Percentiles rank a stretch among this genome's conserved stretches.
Conservation (phyloP, 345 rosid species). For the Adansonia digitata region DNA sequence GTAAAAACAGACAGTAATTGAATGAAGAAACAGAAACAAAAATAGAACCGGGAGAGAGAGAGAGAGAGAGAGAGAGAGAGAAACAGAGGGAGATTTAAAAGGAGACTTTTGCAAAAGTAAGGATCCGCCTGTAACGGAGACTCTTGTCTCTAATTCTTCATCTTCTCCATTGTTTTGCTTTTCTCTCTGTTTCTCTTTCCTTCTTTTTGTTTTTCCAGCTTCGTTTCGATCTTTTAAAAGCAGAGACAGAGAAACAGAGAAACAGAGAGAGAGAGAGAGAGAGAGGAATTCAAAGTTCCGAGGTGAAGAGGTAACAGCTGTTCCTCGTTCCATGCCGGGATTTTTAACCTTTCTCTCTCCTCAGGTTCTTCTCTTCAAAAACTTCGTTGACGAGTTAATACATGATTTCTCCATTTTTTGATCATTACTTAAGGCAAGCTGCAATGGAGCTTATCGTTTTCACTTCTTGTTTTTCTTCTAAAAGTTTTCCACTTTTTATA, state of each 20-base stretch:
- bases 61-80: no score
- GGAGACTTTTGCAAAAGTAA: background rate
- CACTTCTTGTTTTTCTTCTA: background rate
- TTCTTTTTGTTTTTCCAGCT: background rate
- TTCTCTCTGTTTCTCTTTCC: background rate
- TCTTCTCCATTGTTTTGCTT: background rate
- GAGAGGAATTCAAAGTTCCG: conserved; percentile 16
- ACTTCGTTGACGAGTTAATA: background rate
- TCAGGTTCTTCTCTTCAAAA: background rate
- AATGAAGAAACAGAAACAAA: background rate
- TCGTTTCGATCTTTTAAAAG: background rate
- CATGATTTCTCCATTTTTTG: background rate
- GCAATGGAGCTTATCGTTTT: background rate
- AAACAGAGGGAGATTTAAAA: background rate
- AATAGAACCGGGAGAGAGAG: background rate
- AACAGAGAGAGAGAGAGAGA: background rate
- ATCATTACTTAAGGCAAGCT: background rate
- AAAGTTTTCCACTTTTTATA: background rate
- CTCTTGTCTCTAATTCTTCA: background rate
- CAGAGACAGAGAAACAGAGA: background rate
- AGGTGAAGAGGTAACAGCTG: background rate
- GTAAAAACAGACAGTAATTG: background rate
- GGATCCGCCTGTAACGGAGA: conserved; percentile 4
- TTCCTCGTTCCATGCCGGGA: conserved; percentile 24
- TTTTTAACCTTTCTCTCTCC: conserved; percentile 20